Evolutionary conservation across 139 green algal species (phyloP).

Genomic region (Monoraphidium neglectum): DNA sequence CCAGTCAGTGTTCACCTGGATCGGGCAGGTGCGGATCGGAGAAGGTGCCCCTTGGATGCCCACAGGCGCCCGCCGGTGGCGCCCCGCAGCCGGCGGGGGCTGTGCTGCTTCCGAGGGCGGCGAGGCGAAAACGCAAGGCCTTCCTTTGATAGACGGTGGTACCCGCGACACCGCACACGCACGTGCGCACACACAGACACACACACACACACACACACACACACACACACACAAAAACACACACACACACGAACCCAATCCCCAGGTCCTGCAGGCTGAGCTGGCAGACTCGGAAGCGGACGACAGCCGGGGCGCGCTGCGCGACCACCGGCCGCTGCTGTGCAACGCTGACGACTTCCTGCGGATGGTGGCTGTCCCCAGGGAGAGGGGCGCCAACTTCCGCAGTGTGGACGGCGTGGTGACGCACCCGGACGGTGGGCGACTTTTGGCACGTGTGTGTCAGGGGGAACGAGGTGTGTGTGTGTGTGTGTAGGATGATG

Average conservation of each 20-base stretch:
- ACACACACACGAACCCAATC: too few relatives aligned
- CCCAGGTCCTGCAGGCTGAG: neutral
- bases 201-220: too few relatives aligned
- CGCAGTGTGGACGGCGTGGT: conserved; percentile 55
- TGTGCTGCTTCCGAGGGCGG: too few relatives aligned
- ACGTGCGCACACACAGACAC: too few relatives aligned
- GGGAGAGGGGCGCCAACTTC: conserved; percentile 51
- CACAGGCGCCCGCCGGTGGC: neutral
- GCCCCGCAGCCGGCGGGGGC: too few relatives aligned
- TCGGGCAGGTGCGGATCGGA: conserved; percentile 2
- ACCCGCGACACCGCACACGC: too few relatives aligned
- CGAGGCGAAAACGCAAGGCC: too few relatives aligned
- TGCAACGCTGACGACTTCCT: conserved; percentile 58
- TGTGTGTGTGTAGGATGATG: too few relatives aligned
- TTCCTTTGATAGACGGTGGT: too few relatives aligned
- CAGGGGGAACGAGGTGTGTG: too few relatives aligned
- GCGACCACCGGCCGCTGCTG: conserved; percentile 53
- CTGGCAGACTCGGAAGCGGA: neutral
- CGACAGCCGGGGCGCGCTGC: conserved; percentile 8
- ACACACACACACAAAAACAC: too few relatives aligned
- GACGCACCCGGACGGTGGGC: conserved; percentile 36
- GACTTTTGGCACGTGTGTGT: too few relatives aligned
- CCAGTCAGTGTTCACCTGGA: neutral
- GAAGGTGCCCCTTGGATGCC: neutral
- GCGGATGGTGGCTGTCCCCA: conserved; percentile 59